Base-by-base conservation (phyloP, 2,329 filamentous ascomycete genomes). In the Cladorrhinum sp. region DNA sequence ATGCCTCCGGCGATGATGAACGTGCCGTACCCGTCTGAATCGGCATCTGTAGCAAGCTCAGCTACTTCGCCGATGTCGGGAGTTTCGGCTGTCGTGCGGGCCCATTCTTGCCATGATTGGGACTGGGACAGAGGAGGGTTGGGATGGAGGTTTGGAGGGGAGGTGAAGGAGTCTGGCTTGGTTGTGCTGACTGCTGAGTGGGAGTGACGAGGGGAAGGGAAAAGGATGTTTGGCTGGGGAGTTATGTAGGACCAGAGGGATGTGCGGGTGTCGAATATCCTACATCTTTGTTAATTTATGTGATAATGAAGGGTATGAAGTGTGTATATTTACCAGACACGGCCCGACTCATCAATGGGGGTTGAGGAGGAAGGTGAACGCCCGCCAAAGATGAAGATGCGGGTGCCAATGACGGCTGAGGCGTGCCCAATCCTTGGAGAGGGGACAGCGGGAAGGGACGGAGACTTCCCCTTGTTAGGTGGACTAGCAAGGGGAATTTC, bases 311-410 rank as follows among this genome's bases (percentile, higher is more conserved):
- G 32, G 32, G 32, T 9, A 13, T 12, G 32, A 13, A 13, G 32
- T 12, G 32, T 16, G 2, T 12, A 12, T 10, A 36, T 16, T 16
- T 36, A 36, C 91, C 91, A 96, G 55, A 96, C 79, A 2, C 85
- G 79, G 16, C 92, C 92, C 10, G 78, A 73, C 69, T 96, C 92
- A 56, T 93, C 85, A 10, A 96, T 78, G 0, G 90, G 85, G 1
- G 82, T 77, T 83, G 90, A 87, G 25, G 85, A 85, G 2, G 80
- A 75, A 18, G 89, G 89, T 32, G 88, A 87, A 50, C 90, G 86
- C 9, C 92, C 92, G 52, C 91, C 92, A 73, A 93, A 96, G 48
- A 96, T 65, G 74, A 93, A 93, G 68, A 96, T 86, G 22, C 85
- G 86, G 50, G 82, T 81, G 60, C 86, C 81, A 60, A 95, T 83